Percentiles rank a stretch among this genome's conserved stretches.
phyloP scores from a whole-genome alignment of 306 rosid genomes.

The Cucurbita maxima region DNA sequence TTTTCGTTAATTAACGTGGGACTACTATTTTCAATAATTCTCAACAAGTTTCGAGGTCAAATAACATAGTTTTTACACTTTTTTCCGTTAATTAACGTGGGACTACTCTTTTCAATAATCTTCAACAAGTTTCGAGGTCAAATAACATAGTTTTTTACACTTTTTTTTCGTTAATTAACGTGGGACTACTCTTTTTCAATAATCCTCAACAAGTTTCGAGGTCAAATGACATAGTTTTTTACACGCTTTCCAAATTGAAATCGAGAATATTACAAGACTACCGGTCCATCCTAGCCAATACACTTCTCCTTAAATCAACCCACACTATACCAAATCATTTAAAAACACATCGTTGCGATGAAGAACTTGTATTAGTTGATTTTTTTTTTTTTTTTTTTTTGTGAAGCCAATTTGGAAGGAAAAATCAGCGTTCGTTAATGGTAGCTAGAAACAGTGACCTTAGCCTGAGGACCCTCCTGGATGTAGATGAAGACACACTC shows the following conservation, averaged over 20 bases:
- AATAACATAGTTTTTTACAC: too few species aligned
- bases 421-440: constrained; percentile 13
- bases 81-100: too few species aligned
- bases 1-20: too few species aligned
- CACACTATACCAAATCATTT: not conserved
- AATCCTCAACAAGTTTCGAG: too few species aligned
- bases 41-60: too few species aligned
- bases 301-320: not conserved
- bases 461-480: constrained; percentile 79
- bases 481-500: constrained; percentile 49
- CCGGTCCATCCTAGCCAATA: not conserved
- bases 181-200: too few species aligned
- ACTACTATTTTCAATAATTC: too few species aligned
- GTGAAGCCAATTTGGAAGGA: not conserved
- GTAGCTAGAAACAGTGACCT: constrained; percentile 36
- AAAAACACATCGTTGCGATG: not conserved
- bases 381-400: too few species aligned
- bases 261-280: not conserved
- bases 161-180: too few species aligned
- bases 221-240: not conserved
- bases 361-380: too few species aligned
- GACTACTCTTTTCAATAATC: too few species aligned
- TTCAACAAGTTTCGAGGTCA: too few species aligned
- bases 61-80: not conserved
- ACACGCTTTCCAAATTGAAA: not conserved